Evolutionary conservation across 345 rosid species (phyloP), one percentile per base, ranked within the genome.

Genomic region (Isatis tinctoria): DNA sequence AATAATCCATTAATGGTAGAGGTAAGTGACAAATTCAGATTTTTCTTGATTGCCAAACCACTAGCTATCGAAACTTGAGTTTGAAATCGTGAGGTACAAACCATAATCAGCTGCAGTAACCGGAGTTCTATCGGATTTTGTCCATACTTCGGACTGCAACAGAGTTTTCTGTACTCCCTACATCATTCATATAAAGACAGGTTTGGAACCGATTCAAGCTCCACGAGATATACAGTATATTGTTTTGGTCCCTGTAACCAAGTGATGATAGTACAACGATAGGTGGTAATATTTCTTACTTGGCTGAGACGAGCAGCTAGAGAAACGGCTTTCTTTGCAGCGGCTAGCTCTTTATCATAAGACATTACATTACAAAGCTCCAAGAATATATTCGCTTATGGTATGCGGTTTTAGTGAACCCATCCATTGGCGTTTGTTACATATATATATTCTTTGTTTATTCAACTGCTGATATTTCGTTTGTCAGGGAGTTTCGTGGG

Each of bases 81-180:
- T 35, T 35, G 14, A 43, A 72, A 53, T 57, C 10, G 3, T 3
- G 1, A 44, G 65, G 24, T 16, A 74, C 78, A 74, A 37, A 93
- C 98, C 97, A 54, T 91, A 91, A 86, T 93, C 97, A 67, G 98
- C 98, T 17, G 90, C 89, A 1, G 98, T 91, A 56, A 91, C 97
- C 2, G 98, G 98, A 70, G 81, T 85, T 79, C 41, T 85, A 72
- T 91, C 91, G 0, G 84, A 84, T 77, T 94, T 94, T 10, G 81
- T 79, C 41, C 85, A 93, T 60, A 91, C 92, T 76, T 94, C 87
- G 0, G 97, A 88, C 45, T 85, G 90, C 84, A 87, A 56, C 68
- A 91, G 79, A 69, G 83, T 90, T 70, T 81, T 90, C 65, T 94
- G 98, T 69, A 85, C 89, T 65, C 82, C 84, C 98, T 52, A 20